phyloP scores from a whole-genome alignment of 768 basidiomycete genomes.

The Cystobasidium ongulense region DNA sequence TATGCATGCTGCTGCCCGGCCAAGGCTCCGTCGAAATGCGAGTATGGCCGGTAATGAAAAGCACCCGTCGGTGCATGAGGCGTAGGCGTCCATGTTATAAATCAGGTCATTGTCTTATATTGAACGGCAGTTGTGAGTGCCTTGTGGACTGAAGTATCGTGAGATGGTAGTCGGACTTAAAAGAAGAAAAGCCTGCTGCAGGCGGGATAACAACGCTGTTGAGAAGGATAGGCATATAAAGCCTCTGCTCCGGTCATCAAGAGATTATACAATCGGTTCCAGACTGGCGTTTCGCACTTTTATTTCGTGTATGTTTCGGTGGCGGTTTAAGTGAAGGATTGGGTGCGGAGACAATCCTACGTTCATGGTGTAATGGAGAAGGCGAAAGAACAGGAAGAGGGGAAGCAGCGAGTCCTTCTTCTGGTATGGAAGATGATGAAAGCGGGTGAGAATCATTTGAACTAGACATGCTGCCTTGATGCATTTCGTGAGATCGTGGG shows the following conservation, averaged over 20 bases:
- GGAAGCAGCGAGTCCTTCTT: not conserved
- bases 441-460: constrained; percentile 24
- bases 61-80: no score
- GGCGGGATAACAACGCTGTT: no score
- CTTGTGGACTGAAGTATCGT: no score
- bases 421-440: constrained; percentile 4
- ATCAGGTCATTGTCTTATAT: no score
- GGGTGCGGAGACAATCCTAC: not conserved
- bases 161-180: no score
- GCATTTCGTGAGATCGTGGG: not conserved
- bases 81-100: no score
- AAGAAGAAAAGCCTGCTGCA: no score
- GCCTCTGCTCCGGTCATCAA: not conserved
- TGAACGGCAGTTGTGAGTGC: no score
- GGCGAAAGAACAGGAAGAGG: not conserved
- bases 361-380: not conserved
- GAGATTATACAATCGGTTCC: not conserved
- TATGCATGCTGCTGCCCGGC: no score
- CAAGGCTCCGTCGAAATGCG: no score
- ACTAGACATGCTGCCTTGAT: constrained; percentile 12
- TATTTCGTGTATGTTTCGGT: not conserved
- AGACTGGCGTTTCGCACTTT: not conserved
- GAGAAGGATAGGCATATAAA: no score
- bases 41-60: no score
- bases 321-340: not conserved